These are phyloP conservation scores for Akanthomyces lecanii DNA, from an alignment of 2,329 filamentous ascomycete species.

Conservation along the genomic window DNA sequence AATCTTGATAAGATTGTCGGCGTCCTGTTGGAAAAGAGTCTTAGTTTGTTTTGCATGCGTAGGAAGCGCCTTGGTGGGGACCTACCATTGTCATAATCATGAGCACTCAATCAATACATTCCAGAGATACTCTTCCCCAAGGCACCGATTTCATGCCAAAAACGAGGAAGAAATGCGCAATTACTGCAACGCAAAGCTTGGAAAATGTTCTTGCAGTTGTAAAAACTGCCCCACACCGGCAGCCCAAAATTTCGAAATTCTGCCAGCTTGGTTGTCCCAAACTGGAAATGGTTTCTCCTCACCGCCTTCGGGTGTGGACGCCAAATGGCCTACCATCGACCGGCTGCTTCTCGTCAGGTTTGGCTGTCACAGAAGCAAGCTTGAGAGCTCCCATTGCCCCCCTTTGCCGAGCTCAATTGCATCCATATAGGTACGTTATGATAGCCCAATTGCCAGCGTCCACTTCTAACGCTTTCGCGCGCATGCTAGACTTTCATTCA, in stretches of 20 bases:
- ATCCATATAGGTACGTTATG: conserved; percentile 8
- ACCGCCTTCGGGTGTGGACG: conserved; percentile 42
- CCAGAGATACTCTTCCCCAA: not conserved
- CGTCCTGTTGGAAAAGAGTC: conserved; percentile 24
- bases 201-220: conserved; percentile 10
- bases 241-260: conserved; percentile 44
- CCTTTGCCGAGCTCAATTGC: conserved; percentile 8
- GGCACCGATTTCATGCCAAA: not conserved
- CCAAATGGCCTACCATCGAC: conserved; percentile 34
- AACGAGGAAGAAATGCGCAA: not conserved
- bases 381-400: conserved; percentile 5
- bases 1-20: conserved; percentile 44
- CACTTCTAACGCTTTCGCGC: conserved; percentile 7
- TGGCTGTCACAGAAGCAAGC: conserved; percentile 19
- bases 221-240: conserved; percentile 11
- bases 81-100: conserved; percentile 3
- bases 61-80: not conserved
- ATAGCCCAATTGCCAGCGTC: not conserved
- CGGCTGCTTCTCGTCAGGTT: conserved; percentile 33
- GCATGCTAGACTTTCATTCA: conserved; percentile 21
- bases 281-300: conserved; percentile 24
- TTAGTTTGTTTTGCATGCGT: not conserved
- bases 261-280: conserved; percentile 34
- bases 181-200: not conserved
- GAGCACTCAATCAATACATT: not conserved